A percentile compares a stretch with the other conserved stretches of the same genome.
Conservation (phyloP, 192 early-diverging fungal species). For the Polychytrium aggregatum region DNA sequence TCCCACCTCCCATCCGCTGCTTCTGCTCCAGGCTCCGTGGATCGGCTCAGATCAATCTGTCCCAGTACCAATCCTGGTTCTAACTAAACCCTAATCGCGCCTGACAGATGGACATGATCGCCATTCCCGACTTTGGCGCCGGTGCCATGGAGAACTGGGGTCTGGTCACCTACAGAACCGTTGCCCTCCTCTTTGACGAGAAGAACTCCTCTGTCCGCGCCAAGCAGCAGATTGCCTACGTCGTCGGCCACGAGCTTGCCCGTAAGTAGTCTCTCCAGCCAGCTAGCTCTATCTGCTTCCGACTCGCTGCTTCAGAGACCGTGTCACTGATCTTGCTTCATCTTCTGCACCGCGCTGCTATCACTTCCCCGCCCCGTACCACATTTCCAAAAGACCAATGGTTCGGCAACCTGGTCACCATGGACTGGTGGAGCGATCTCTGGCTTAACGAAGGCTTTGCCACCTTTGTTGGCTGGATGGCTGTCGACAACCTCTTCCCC, state of each 20-base stretch:
- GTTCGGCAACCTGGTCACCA: conserved; percentile 94
- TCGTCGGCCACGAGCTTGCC: conserved; percentile 84
- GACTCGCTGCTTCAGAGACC: neutral
- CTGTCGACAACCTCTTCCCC: conserved; percentile 81
- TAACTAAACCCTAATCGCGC: too few relatives aligned
- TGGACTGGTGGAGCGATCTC: conserved; percentile 91
- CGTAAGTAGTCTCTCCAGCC: too few relatives aligned
- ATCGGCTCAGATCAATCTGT: too few relatives aligned
- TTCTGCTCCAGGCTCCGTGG: too few relatives aligned
- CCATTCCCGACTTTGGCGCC: conserved; percentile 85
- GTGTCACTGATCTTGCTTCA: neutral
- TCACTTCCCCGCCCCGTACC: too few relatives aligned
- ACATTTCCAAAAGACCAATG: too few relatives aligned
- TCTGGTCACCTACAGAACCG: conserved; percentile 80
- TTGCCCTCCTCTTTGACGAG: conserved; percentile 76
- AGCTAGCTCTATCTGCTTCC: too few relatives aligned
- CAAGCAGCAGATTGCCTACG: conserved; percentile 79
- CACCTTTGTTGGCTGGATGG: conserved; percentile 86
- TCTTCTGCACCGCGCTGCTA: too few relatives aligned
- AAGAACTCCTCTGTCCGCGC: conserved; percentile 56
- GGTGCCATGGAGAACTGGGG: conserved; percentile 98
- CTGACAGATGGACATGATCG: conserved; percentile 65
- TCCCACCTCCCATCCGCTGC: too few relatives aligned
- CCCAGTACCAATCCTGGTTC: too few relatives aligned
- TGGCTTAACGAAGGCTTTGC: conserved; percentile 99